A percentile compares a stretch with the other conserved stretches of the same genome.
Evolutionary conservation across 306 rosid genomes (phyloP).

Genomic region (Ormosia emarginata): DNA sequence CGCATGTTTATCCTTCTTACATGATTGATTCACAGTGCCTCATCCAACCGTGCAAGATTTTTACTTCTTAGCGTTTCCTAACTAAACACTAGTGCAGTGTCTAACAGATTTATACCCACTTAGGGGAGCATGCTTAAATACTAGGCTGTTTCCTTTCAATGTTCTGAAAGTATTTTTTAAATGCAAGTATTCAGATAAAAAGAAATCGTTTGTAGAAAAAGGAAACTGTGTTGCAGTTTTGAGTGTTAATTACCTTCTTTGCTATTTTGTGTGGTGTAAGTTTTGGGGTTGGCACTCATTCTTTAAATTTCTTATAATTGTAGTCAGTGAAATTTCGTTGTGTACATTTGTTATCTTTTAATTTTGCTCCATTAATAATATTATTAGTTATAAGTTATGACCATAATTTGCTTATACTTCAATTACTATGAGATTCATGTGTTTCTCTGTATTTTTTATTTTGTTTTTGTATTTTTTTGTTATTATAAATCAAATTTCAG

Average conservation of each 20-base stretch:
- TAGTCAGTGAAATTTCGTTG: background rate
- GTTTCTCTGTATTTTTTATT: background rate
- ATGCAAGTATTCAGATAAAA: background rate
- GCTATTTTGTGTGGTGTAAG: background rate
- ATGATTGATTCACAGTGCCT: background rate
- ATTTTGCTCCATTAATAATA: background rate
- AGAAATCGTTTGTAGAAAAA: background rate
- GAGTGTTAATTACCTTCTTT: background rate
- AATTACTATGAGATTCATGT: background rate
- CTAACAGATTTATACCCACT: background rate
- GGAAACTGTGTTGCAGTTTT: background rate
- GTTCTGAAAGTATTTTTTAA: background rate
- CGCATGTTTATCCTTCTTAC: background rate
- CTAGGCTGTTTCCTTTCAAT: background rate
- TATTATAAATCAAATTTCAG: too few species aligned
- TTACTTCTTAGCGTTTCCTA: background rate
- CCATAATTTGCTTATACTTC: background rate
- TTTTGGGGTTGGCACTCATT: background rate
- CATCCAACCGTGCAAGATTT: background rate
- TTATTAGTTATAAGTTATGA: background rate
- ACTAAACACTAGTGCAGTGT: background rate
- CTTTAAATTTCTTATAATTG: background rate
- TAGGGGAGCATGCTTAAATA: background rate
- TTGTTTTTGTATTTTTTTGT: too few species aligned
- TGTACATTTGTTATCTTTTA: too few species aligned